phyloP scores from a whole-genome alignment of 257 asterid genomes.

The Capsicum chinense region DNA sequence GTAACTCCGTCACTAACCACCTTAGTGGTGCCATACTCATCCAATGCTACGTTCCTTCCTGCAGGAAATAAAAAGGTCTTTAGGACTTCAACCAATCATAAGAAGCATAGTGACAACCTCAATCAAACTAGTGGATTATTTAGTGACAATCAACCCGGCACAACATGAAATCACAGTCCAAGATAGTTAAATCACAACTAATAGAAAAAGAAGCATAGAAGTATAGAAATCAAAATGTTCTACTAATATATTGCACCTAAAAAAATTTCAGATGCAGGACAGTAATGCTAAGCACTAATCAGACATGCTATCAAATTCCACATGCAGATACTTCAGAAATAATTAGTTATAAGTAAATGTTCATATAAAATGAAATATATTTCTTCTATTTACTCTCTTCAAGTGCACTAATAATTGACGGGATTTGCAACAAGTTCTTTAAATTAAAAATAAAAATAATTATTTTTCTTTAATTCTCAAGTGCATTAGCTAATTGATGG shows the following conservation, averaged over 20 bases:
- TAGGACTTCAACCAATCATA: background rate
- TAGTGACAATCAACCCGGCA: background rate
- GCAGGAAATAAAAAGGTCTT: constrained; percentile 8
- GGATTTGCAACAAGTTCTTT: background rate
- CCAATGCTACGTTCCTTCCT: constrained; percentile 96
- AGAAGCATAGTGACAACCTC: background rate
- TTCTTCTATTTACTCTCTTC: background rate
- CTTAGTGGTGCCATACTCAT: constrained; percentile 88
- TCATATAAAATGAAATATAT: background rate
- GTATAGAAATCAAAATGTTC: background rate
- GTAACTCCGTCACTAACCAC: constrained; percentile 93
- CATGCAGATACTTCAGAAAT: background rate
- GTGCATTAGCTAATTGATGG: no score
- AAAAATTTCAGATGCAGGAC: background rate
- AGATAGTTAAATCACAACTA: background rate
- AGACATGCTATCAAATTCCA: background rate
- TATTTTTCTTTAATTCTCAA: no score
- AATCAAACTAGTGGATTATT: background rate
- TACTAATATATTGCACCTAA: background rate
- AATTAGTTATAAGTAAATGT: background rate
- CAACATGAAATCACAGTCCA: background rate
- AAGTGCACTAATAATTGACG: background rate
- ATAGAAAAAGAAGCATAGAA: background rate
- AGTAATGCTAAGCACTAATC: background rate
- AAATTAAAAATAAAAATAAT: background rate